Evolutionary conservation across 2,329 filamentous ascomycete species (phyloP), one percentile per base, ranked within the genome.

Genomic region (Cladophialophora psammophila): DNA sequence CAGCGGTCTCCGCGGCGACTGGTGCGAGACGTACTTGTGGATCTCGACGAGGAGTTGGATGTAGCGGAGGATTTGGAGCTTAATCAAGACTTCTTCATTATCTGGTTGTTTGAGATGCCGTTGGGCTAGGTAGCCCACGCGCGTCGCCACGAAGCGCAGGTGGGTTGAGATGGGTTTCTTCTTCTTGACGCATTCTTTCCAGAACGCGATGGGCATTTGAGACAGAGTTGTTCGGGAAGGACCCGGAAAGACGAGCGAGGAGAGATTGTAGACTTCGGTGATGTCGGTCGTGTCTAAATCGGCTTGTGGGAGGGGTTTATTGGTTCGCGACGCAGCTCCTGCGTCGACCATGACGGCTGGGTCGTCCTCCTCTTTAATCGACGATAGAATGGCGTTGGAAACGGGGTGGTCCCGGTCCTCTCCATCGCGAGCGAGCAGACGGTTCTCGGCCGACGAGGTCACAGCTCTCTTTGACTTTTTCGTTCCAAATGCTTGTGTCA

Each of bases 401-500:
- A 80, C 76, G 40, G 80, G 76, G 45, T 75, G 74, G 64, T 78
- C 74, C 15, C 58, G 69, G 31, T 77, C 75, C 6, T 74, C 73
- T 2, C 79, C 76, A 4, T 78, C 76, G 56, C 76, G 79, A 59
- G 80, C 79, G 18, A 82, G 76, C 62, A 82, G 80, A 20, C 81
- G 80, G 63, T 84, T 84, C 72, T 83, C 81, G 55, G 81, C 80
- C 69, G 80, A 74, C 48, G 80, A 79, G 69, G 82, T 80, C 4
- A 82, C 80, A 7, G 79, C 80, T 74, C 83, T 83, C 71, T 80
- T 80, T 34, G 82, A 80, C 73, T 83, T 80, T 73, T 83, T 84
- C 48, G 81, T 83, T 64, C 82, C 82, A 71, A 84, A 84, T 32
- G 81, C 79, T 72, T 82, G 78, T 63, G 81, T 83, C n/a, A 84